A percentile compares a stretch with the other conserved stretches of the same genome.
Evolutionary conservation across 495 filamentous ascomycete species (phyloP).

Genomic region (Entonaema liquescens): DNA sequence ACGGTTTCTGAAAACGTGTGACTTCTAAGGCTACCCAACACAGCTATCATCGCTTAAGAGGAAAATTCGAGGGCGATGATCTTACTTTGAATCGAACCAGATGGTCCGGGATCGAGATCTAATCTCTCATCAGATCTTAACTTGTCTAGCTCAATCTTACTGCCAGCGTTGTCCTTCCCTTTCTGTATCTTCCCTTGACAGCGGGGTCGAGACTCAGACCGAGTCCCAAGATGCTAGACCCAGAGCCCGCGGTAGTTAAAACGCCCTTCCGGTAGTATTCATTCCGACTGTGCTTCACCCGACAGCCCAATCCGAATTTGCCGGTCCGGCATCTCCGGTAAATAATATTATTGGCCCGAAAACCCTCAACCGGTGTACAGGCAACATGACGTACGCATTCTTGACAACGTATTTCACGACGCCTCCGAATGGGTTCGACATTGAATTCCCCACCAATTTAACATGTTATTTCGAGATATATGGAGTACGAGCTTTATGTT

Average conservation of each 20-base stretch:
- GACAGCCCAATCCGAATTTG: slow-evolving; percentile 36
- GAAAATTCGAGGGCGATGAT: neutral
- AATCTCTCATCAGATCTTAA: slow-evolving; percentile 1
- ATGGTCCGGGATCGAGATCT: slow-evolving; percentile 10
- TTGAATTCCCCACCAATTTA: neutral
- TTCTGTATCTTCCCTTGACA: slow-evolving; percentile 13
- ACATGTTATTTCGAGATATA: neutral
- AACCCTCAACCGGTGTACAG: slow-evolving; percentile 26
- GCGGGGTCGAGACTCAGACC: slow-evolving; percentile 14
- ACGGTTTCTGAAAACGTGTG: neutral
- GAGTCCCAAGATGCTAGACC: slow-evolving; percentile 15
- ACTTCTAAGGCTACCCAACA: neutral
- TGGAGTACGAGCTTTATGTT: neutral
- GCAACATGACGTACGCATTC: slow-evolving; percentile 13
- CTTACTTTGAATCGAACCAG: slow-evolving; percentile 16
- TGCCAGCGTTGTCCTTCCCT: neutral
- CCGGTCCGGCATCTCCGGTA: slow-evolving; percentile 42
- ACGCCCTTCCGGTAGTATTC: slow-evolving; percentile 32
- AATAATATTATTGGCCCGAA: slow-evolving; percentile 41
- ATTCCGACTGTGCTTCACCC: slow-evolving; percentile 34
- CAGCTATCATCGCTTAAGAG: neutral
- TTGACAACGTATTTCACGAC: slow-evolving; percentile 1
- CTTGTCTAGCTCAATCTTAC: slow-evolving; percentile 1
- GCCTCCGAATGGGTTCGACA: neutral
- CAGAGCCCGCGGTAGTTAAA: slow-evolving; percentile 33